These are phyloP conservation scores for Chloranthus sessilifolius DNA, from an alignment of 164 flowering plant genomes.

Conservation along the genomic window DNA sequence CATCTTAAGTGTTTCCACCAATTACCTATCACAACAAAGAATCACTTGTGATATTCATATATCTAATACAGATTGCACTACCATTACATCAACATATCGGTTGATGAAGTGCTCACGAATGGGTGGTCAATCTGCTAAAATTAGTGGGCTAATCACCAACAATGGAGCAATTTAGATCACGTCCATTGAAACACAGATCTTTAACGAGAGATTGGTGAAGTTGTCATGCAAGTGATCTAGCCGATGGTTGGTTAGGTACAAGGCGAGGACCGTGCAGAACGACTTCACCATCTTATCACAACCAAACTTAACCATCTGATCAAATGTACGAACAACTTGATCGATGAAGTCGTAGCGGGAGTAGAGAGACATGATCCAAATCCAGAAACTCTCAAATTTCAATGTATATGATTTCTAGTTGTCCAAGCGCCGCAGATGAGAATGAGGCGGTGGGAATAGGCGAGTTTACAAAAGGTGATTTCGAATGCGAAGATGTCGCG, in stretches of 20 bases:
- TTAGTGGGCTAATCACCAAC: too few species aligned
- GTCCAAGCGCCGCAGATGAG: slow-evolving; percentile 20
- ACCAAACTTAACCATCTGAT: slow-evolving; percentile 18
- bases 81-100: too few species aligned
- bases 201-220: slow-evolving; percentile 6
- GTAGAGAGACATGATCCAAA: slow-evolving; percentile 29
- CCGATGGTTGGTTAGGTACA: slow-evolving; percentile 7
- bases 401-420: slow-evolving; percentile 14
- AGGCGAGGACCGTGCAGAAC: slow-evolving; percentile 22
- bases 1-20: too few species aligned
- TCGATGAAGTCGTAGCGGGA: slow-evolving; percentile 22
- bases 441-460: slow-evolving; percentile 14
- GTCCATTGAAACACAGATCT: slow-evolving; percentile 14
- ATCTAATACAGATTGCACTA: too few species aligned
- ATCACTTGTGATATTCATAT: too few species aligned
- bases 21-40: too few species aligned
- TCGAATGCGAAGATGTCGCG: slow-evolving; percentile 21
- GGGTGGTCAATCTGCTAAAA: too few species aligned
- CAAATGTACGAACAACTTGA: slow-evolving; percentile 20
- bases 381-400: slow-evolving; percentile 28
- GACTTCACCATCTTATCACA: slow-evolving; percentile 23
- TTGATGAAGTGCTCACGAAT: too few species aligned
- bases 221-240: slow-evolving; percentile 14
- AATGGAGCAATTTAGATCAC: too few species aligned
- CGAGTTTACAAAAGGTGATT: slow-evolving; percentile 19